These are phyloP conservation scores for Psophocarpus tetragonolobus DNA, from an alignment of 306 rosid genomes.

Conservation along the genomic window DNA sequence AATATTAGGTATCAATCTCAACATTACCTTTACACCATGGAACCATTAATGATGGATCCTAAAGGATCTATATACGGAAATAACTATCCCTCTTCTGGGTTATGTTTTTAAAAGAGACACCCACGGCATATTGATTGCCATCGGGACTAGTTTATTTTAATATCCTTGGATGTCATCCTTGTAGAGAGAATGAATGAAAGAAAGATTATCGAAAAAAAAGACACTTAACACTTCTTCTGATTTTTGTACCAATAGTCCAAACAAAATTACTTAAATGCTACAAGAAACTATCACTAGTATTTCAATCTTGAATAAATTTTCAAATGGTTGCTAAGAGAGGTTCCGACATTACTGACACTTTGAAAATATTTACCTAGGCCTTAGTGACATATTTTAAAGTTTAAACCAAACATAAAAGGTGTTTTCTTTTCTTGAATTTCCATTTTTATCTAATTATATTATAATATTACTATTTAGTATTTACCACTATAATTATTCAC, in stretches of 20 bases:
- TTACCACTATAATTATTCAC: slow-evolving; percentile 5
- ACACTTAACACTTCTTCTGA: neutral
- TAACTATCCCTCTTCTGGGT: neutral
- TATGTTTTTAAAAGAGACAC: neutral
- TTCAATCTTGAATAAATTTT: neutral
- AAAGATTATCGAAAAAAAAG: neutral
- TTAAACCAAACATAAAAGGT: neutral
- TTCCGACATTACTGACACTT: slow-evolving; percentile 1
- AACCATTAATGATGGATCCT: neutral
- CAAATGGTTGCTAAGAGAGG: slow-evolving; percentile 12
- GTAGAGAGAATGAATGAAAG: no score
- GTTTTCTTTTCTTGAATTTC: neutral
- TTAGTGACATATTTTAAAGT: neutral
- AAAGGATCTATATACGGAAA: neutral
- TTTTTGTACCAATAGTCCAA: neutral
- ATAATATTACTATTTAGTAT: neutral
- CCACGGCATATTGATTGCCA: neutral
- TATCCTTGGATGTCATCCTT: no score
- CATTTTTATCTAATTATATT: neutral
- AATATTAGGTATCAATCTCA: slow-evolving; percentile 10
- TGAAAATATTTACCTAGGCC: slow-evolving; percentile 17
- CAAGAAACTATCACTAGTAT: neutral
- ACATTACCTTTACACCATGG: neutral
- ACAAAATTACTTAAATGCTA: neutral
- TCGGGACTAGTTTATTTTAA: no score